These are phyloP conservation scores for Cordyceps cateniannulata DNA, from an alignment of 2,329 filamentous ascomycete species.

Conservation along the genomic window DNA sequence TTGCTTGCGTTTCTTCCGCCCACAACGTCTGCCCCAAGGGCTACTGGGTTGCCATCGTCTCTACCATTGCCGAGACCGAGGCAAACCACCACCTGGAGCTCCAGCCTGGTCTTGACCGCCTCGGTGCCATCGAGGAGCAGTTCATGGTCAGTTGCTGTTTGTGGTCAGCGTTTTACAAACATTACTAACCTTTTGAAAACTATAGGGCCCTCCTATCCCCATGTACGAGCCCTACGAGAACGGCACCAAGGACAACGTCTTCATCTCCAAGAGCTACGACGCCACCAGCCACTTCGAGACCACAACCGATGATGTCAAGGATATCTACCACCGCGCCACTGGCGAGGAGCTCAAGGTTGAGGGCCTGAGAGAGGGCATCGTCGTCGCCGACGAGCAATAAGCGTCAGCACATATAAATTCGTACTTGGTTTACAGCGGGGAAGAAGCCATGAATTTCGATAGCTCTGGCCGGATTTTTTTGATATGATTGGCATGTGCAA, in stretches of 20 bases:
- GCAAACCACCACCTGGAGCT: conserved; percentile 96
- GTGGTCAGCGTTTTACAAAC: not conserved
- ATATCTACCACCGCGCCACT: conserved; percentile 79
- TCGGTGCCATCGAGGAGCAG: conserved; percentile 92
- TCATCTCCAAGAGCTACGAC: conserved; percentile 98
- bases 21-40: conserved; percentile 99
- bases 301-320: conserved; percentile 80
- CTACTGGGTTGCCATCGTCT: conserved; percentile 98
- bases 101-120: conserved; percentile 81
- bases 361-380: conserved; percentile 73
- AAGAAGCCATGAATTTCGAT: conserved; percentile 5
- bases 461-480: not conserved
- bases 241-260: conserved; percentile 83
- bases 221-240: conserved; percentile 85
- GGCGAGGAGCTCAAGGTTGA: conserved; percentile 85
- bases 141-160: conserved; percentile 63
- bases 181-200: not conserved
- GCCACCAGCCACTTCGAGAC: conserved; percentile 98
- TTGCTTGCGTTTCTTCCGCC: conserved; percentile 88
- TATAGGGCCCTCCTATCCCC: conserved; percentile 72
- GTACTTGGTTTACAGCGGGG: not conserved
- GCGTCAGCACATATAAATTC: conserved; percentile 5
- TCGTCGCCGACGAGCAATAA: conserved; percentile 62
- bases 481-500: not conserved
- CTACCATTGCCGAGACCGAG: conserved; percentile 86